These are phyloP conservation scores for Neurospora sp. DNA, from an alignment of 495 filamentous ascomycete genomes.

Conservation along the genomic window DNA sequence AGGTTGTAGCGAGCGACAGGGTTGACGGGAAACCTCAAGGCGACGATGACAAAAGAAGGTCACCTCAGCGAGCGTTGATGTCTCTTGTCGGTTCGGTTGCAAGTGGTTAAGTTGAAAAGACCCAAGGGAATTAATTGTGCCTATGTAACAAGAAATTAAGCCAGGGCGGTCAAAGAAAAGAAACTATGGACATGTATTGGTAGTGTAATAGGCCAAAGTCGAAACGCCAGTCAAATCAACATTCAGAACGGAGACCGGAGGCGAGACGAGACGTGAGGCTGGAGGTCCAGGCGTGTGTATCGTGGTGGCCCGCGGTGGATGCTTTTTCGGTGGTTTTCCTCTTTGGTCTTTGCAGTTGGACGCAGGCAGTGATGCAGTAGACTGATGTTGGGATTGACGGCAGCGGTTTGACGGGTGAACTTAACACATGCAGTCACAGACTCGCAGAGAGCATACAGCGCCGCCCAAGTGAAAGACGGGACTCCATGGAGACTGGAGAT, in stretches of 20 bases:
- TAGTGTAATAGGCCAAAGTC: background rate
- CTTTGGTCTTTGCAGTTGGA: background rate
- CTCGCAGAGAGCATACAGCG: background rate
- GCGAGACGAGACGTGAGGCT: background rate
- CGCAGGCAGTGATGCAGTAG: background rate
- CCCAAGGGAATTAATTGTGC: background rate
- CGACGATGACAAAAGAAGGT: background rate
- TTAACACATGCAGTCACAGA: background rate
- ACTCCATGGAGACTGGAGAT: background rate
- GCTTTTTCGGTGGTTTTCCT: background rate
- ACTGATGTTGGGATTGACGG: background rate
- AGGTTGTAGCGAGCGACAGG: background rate
- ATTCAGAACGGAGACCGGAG: background rate
- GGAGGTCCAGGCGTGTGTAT: background rate
- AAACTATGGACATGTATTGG: background rate
- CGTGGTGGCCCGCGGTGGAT: background rate
- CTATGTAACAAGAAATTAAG: background rate
- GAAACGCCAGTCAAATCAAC: background rate
- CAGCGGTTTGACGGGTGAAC: background rate
- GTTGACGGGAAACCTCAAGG: background rate
- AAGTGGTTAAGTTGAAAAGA: background rate
- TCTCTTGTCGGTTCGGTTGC: background rate
- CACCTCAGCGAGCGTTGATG: background rate
- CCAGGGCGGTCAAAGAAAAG: background rate
- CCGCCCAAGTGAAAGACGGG: background rate